Percentiles rank a stretch among this genome's conserved stretches.
phyloP scores from a whole-genome alignment of 257 asterid genomes.

The Capsicum baccatum region DNA sequence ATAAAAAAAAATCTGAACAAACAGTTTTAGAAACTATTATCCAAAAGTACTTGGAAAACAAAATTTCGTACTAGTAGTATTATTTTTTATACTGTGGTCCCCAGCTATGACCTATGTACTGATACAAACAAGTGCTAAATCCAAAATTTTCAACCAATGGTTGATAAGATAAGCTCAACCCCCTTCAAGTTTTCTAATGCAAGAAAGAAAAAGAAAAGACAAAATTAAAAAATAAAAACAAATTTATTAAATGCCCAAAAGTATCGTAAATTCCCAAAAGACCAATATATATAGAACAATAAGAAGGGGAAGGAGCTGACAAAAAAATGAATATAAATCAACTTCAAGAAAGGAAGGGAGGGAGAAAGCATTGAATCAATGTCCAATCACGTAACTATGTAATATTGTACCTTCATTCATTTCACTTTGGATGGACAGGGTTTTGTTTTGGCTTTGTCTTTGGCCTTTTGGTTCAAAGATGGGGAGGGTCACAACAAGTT shows the following conservation, averaged over 20 bases:
- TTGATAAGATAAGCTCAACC: background rate
- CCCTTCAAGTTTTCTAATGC: too few species aligned
- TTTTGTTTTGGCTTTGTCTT: constrained; percentile 23
- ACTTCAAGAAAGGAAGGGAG: constrained; percentile 18
- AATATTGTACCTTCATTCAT: constrained; percentile 1
- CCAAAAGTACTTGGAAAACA: too few species aligned
- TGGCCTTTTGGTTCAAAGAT: constrained; percentile 21
- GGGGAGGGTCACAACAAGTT: background rate
- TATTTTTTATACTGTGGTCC: background rate
- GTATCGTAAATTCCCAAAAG: background rate
- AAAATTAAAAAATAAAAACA: background rate
- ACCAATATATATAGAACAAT: constrained; percentile 7
- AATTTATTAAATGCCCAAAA: background rate
- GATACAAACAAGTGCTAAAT: background rate
- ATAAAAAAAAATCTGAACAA: too few species aligned
- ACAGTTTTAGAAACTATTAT: too few species aligned
- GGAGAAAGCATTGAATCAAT: constrained; percentile 20
- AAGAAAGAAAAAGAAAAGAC: background rate
- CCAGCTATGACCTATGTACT: background rate
- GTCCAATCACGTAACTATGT: constrained; percentile 33
- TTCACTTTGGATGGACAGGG: constrained; percentile 35
- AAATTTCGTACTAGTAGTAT: too few species aligned
- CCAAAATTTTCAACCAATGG: background rate
- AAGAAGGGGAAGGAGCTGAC: background rate
- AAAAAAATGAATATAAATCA: background rate